phyloP scores from a whole-genome alignment of 1,139 yeast genomes.

The Magnusiomyces paraingens region DNA sequence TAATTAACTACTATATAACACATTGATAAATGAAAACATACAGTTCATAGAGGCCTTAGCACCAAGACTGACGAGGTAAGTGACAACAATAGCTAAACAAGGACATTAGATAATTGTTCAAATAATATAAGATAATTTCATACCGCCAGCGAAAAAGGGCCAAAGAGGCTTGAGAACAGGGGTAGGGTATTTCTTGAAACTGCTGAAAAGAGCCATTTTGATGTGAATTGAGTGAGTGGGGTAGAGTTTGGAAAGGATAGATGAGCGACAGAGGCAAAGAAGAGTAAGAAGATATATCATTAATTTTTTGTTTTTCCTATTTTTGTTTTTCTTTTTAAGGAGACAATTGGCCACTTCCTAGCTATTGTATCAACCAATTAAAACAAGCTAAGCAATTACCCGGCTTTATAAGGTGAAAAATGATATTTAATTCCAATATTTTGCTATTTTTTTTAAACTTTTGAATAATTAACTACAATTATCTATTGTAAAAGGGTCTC shows the following conservation, averaged over 20 bases:
- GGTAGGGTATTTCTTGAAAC: constrained; percentile 41
- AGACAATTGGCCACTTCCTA: neutral
- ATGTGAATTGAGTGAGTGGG: neutral
- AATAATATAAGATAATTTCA: constrained; percentile 20
- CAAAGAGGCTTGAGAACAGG: constrained; percentile 55
- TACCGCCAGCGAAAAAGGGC: constrained; percentile 62
- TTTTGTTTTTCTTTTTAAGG: neutral
- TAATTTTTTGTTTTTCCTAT: neutral
- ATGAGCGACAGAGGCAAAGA: neutral
- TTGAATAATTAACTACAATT: neutral
- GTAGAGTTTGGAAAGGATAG: neutral
- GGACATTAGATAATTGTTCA: constrained; percentile 1
- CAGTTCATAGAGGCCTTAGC: constrained; percentile 51
- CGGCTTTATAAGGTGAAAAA: neutral
- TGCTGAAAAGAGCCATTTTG: constrained; percentile 14
- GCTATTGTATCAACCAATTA: neutral
- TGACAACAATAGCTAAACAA: constrained; percentile 38
- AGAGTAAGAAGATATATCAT: neutral
- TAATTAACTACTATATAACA: neutral
- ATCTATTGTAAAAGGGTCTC: too few species aligned
- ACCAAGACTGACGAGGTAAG: constrained; percentile 52
- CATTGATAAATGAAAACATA: constrained; percentile 17
- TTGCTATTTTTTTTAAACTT: neutral
- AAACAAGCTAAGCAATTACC: too few species aligned
- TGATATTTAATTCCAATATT: neutral